These are phyloP conservation scores for Pseudocohnilembus persalinus DNA, from an alignment of 169 alveolate species.

Conservation along the genomic window DNA sequence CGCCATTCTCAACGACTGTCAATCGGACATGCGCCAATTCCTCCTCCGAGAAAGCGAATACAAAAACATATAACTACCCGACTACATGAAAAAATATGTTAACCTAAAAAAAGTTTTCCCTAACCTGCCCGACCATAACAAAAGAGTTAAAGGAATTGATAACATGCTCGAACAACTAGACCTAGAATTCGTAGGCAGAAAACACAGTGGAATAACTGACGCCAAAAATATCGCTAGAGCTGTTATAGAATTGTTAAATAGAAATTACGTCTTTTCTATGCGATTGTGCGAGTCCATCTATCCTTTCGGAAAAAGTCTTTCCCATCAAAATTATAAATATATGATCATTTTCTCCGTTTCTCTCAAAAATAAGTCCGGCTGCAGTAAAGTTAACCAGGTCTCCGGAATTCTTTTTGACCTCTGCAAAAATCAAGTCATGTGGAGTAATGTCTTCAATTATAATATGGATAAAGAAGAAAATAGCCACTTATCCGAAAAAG, in stretches of 20 bases:
- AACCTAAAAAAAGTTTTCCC: constrained; percentile 64
- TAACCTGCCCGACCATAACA: neutral
- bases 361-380: neutral
- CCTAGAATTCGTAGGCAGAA: constrained; percentile 57
- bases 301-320: neutral
- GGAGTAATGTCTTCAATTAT: neutral
- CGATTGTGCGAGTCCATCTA: neutral
- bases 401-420: neutral
- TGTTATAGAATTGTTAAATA: neutral
- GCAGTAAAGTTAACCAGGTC: neutral
- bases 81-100: constrained; percentile 53
- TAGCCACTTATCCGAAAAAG: neutral
- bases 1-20: neutral
- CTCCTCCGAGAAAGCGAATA: constrained; percentile 37
- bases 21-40: neutral
- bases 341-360: neutral
- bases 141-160: constrained; percentile 49
- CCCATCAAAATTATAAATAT: neutral
- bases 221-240: constrained; percentile 54
- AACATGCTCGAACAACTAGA: constrained; percentile 39
- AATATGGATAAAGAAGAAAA: neutral
- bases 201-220: constrained; percentile 80
- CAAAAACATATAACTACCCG: constrained; percentile 44
- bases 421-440: neutral
- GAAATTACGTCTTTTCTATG: neutral